Percentiles rank a stretch among this genome's conserved stretches.
Evolutionary conservation across 768 basidiomycete genomes (phyloP).

Genomic region (Lactifluus piperatus): DNA sequence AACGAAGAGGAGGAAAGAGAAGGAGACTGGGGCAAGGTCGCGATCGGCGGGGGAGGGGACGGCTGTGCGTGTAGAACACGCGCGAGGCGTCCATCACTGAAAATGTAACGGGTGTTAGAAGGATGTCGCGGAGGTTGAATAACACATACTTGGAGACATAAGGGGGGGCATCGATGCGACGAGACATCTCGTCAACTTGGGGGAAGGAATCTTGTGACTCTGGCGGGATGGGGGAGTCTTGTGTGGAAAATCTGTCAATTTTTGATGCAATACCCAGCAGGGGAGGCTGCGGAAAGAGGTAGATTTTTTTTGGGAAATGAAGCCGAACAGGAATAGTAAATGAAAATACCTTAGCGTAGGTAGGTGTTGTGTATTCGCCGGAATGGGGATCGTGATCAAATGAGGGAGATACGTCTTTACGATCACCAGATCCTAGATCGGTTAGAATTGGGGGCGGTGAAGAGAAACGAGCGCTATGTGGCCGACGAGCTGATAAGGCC

Average conservation of each 20-base stretch:
- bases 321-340: not conserved
- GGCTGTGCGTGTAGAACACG: slow-evolving; percentile 30
- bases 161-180: slow-evolving; percentile 36
- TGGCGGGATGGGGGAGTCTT: slow-evolving; percentile 10
- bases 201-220: slow-evolving; percentile 17
- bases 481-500: slow-evolving; percentile 8
- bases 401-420: slow-evolving; percentile 6
- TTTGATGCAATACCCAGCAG: not conserved
- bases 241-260: not conserved
- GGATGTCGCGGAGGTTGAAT: slow-evolving; percentile 15
- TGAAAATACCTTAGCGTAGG: slow-evolving; percentile 2
- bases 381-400: slow-evolving; percentile 10
- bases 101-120: slow-evolving; percentile 24
- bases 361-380: not conserved
- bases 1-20: slow-evolving; percentile 50
- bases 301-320: not conserved
- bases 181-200: slow-evolving; percentile 36
- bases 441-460: slow-evolving; percentile 6
- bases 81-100: slow-evolving; percentile 35
- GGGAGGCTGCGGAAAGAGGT: not conserved
- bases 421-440: slow-evolving; percentile 17
- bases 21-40: slow-evolving; percentile 49
- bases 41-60: slow-evolving; percentile 40
- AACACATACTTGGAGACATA: slow-evolving; percentile 22
- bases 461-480: slow-evolving; percentile 10